These are phyloP conservation scores for Chalciporus chontae DNA, from an alignment of 768 basidiomycete species.

Conservation along the genomic window DNA sequence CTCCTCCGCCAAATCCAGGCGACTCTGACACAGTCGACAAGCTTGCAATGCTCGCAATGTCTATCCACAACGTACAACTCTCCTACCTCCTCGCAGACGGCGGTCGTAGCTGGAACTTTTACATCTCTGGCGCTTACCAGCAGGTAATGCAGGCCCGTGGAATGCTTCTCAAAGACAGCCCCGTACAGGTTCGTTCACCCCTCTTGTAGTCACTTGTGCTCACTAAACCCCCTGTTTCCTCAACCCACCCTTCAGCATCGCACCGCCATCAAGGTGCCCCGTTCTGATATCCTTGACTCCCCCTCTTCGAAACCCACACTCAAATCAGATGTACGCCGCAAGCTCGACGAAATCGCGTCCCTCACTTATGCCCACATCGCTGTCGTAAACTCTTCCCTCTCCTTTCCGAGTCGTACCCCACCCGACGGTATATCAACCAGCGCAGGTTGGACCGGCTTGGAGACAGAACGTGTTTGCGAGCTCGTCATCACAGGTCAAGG, in stretches of 20 bases:
- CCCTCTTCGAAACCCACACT: constrained; percentile 73
- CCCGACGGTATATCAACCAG: constrained; percentile 74
- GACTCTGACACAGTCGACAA: constrained; percentile 78
- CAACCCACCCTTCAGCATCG: constrained; percentile 54
- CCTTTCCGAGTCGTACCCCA: constrained; percentile 70
- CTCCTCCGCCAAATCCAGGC: constrained; percentile 33
- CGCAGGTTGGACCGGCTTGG: constrained; percentile 85
- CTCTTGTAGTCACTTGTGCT: not conserved
- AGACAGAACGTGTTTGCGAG: constrained; percentile 92
- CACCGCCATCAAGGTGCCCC: constrained; percentile 82
- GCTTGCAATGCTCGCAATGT: constrained; percentile 75
- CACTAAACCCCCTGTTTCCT: constrained; percentile 11
- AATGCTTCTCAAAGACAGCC: constrained; percentile 85
- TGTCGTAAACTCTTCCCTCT: constrained; percentile 82
- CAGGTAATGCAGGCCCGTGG: constrained; percentile 91
- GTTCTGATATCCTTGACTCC: constrained; percentile 90
- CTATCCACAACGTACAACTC: constrained; percentile 79
- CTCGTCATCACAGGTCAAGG: constrained; percentile 86
- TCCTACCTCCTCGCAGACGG: constrained; percentile 73
- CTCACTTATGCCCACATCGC: constrained; percentile 92
- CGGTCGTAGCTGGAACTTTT: constrained; percentile 76
- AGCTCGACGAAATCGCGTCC: constrained; percentile 91
- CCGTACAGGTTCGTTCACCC: constrained; percentile 60
- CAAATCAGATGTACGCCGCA: constrained; percentile 76
- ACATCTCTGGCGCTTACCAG: constrained; percentile 86